phyloP scores from a whole-genome alignment of 148 eudicot genomes.

The Agrostemma githago region DNA sequence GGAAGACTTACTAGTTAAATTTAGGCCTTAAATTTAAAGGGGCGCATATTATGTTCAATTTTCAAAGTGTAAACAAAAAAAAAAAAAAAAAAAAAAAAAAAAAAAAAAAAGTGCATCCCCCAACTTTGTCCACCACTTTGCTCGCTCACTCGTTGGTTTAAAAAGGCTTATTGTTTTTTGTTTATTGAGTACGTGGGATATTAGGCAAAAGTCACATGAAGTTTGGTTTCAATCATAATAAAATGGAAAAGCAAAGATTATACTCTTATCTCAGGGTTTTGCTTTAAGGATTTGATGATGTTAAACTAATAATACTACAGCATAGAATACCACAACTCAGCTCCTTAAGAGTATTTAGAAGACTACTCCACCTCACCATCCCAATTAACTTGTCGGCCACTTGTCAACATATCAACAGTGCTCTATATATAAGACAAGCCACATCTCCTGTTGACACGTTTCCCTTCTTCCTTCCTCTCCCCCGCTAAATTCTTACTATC shows the following conservation, averaged over 20 bases:
- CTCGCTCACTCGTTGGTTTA: not conserved
- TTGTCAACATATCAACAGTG: constrained; percentile 25
- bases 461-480: not conserved
- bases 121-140: not conserved
- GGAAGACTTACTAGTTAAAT: no score
- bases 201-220: constrained; percentile 34
- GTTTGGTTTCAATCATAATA: constrained; percentile 33
- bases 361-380: constrained; percentile 37
- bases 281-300: constrained; percentile 41
- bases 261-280: constrained; percentile 30
- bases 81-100: no score
- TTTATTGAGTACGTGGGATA: constrained; percentile 14
- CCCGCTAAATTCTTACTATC: no score
- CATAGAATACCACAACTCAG: constrained; percentile 29
- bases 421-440: constrained; percentile 3
- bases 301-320: constrained; percentile 24
- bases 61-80: no score
- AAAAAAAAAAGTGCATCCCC: not conserved
- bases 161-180: not conserved
- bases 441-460: constrained; percentile 10
- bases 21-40: no score
- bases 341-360: constrained; percentile 8
- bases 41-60: no score
- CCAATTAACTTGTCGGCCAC: constrained; percentile 47
- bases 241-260: constrained; percentile 30